Conservation (phyloP, 2,329 filamentous ascomycete species). For the Hyphodiscus sp. region DNA sequence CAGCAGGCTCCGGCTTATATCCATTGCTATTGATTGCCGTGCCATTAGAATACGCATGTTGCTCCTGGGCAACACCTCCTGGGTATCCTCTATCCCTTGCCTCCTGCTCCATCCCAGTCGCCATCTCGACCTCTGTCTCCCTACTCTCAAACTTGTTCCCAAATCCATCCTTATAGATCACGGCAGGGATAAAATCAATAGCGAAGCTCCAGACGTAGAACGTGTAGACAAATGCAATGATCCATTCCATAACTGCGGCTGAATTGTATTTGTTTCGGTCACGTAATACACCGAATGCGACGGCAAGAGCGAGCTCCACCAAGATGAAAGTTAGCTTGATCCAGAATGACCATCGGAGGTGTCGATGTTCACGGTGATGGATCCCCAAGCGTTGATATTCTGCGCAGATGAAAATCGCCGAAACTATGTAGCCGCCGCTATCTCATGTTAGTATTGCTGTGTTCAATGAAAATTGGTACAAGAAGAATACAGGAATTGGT, state of each 20-base stretch:
- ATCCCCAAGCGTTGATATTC: slow-evolving; percentile 84
- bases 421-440: slow-evolving; percentile 68
- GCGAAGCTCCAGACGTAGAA: slow-evolving; percentile 84
- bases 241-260: slow-evolving; percentile 74
- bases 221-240: slow-evolving; percentile 77
- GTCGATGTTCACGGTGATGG: slow-evolving; percentile 66
- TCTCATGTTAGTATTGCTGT: background rate
- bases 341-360: slow-evolving; percentile 77
- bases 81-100: background rate
- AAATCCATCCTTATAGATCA: slow-evolving; percentile 12
- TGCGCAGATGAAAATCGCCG: slow-evolving; percentile 80
- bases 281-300: slow-evolving; percentile 62
- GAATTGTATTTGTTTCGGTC: slow-evolving; percentile 47
- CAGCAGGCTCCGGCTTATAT: background rate
- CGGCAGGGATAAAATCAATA: slow-evolving; percentile 77
- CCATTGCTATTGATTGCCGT: background rate
- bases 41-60: background rate
- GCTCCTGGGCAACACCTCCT: background rate
- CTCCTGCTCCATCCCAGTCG: slow-evolving; percentile 3
- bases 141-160: slow-evolving; percentile 1
- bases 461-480: background rate
- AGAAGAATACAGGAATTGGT: background rate
- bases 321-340: slow-evolving; percentile 82
- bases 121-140: slow-evolving; percentile 24
- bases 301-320: slow-evolving; percentile 65